Base-by-base conservation (phyloP, 352 stramenopile genomes). In the Nothophytophthora sp. region DNA sequence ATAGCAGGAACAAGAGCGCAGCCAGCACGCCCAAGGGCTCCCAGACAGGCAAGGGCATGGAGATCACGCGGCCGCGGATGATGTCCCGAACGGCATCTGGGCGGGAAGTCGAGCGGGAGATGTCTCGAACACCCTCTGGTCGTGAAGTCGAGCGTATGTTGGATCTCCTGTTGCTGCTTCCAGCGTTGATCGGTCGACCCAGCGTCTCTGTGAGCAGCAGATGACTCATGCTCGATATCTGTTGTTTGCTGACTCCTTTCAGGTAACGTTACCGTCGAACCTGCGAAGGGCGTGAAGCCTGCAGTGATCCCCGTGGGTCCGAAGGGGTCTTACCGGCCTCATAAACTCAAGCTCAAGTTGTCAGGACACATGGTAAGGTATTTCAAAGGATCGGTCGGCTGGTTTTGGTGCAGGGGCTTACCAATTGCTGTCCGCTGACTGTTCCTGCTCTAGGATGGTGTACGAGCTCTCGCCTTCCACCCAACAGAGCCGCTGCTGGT, bases 271-370 rank as follows among this genome's bases (percentile, higher is more conserved):
- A 55, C 39, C 29, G 48, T 61, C 35, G 77, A 87, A 18, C 41
- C 64, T 2, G 33, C 51, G 15, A 85, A 80, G 49, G 55, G 38
- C 19, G 20, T 42, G 2, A 91, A 89, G 51, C 56, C 67, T 12
- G 69, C 50, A 12, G 49, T 70, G 20, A 85, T 86, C 15, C 45
- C 72, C 0, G 53, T 83, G 13, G 78, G 71, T 27, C 55, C 73
- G 3, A 93, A 90, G 46, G 67, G 61, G 6, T 78, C 82, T 5
- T 92, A 88, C 65, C 62, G 78, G 19, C 63, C 86, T 8, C 66
- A 90, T 50, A 95, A 95, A 55, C 76, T 92, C 44, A 95, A 95
- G 67, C 56, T 91, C 22, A 93, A 94, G 60, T 61, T 95, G 20
- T 87, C 78, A 3, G 80, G 82, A 13, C 86, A 95, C 62, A 81